Conservation (phyloP, 108 stramenopile species). For the Discostella stelligeroides region DNA sequence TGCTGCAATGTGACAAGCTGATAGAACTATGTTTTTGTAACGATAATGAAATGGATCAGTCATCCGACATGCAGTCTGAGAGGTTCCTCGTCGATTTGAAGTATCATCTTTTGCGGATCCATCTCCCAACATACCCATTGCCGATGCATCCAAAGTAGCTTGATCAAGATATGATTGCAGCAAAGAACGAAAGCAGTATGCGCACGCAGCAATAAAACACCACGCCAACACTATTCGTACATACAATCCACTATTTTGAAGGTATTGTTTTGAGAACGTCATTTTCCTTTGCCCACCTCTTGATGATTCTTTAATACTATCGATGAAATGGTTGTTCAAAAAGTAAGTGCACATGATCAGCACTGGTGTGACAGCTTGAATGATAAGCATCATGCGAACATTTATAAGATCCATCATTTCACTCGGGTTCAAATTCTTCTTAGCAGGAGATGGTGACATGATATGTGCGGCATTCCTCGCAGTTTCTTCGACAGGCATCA, state of each 20-base stretch:
- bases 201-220: constrained; percentile 36
- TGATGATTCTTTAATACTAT: constrained; percentile 13
- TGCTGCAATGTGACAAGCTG: constrained; percentile 30
- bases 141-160: constrained; percentile 31
- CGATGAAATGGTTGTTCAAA: constrained; percentile 21
- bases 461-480: constrained; percentile 44
- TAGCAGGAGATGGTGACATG: constrained; percentile 25
- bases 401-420: constrained; percentile 42
- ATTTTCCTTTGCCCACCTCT: constrained; percentile 13
- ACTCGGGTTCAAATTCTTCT: constrained; percentile 25
- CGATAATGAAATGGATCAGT: constrained; percentile 38
- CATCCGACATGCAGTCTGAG: neutral
- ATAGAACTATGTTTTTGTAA: constrained; percentile 31
- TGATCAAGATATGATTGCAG: constrained; percentile 47
- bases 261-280: constrained; percentile 30
- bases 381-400: constrained; percentile 37
- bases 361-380: constrained; percentile 33
- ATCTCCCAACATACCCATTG: constrained; percentile 19
- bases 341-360: constrained; percentile 40
- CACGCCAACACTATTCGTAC: constrained; percentile 31
- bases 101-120: neutral
- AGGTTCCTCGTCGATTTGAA: neutral
- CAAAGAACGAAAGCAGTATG: constrained; percentile 35
- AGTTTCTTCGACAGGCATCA: constrained; percentile 36
- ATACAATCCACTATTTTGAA: constrained; percentile 43